phyloP scores from a whole-genome alignment of 163 green algal genomes.

The Picocystis sp. region DNA sequence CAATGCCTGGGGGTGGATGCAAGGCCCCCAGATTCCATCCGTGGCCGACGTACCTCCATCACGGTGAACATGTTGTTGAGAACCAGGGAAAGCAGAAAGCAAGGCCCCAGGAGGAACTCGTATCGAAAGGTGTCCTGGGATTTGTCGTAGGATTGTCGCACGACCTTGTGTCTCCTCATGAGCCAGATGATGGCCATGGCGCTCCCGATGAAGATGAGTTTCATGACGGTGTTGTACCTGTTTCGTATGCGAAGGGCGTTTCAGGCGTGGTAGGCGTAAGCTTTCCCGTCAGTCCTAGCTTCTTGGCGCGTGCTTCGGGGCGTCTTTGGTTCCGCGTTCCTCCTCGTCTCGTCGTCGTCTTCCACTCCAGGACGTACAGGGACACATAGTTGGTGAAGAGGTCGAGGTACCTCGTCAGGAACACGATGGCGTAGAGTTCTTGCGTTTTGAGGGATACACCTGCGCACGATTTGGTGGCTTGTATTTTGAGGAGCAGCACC shows the following conservation, averaged over 20 bases:
- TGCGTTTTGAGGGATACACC: constrained; percentile 96
- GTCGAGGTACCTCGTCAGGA: constrained; percentile 90
- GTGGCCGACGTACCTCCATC: constrained; percentile 40
- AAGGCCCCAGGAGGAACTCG: constrained; percentile 45
- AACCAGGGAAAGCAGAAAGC: constrained; percentile 54
- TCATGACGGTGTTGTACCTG: constrained; percentile 98
- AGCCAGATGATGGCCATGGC: constrained; percentile 77
- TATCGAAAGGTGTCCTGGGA: constrained; percentile 89
- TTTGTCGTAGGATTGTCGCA: constrained; percentile 85
- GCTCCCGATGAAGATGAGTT: constrained; percentile 83
- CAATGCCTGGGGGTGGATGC: background rate
- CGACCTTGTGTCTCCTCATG: constrained; percentile 70
- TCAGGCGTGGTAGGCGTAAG: background rate
- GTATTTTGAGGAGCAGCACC: constrained; percentile 91
- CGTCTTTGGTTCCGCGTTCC: no score
- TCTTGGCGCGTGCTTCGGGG: no score
- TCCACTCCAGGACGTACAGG: constrained; percentile 35
- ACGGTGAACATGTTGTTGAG: constrained; percentile 48
- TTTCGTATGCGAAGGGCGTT: background rate
- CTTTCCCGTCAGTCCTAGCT: no score
- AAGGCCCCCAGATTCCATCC: background rate
- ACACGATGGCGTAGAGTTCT: constrained; percentile 92
- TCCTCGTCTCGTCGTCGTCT: no score
- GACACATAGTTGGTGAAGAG: constrained; percentile 84
- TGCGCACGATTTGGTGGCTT: constrained; percentile 74